Conservation (phyloP, 2,329 filamentous ascomycete genomes). For the Xylaria sp. region DNA sequence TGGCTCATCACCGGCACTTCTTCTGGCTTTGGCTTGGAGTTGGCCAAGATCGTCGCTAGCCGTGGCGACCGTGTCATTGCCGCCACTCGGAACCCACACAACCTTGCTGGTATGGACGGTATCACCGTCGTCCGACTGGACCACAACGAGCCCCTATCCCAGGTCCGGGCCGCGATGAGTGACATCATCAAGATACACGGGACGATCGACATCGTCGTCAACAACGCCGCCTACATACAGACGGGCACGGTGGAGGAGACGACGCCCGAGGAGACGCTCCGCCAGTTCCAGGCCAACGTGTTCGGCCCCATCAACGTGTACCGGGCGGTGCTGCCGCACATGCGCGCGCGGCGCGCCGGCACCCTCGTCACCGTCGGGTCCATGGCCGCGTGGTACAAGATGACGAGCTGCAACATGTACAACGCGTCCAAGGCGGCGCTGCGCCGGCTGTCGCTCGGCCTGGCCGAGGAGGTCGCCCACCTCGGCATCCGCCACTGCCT, state of each 20-base stretch:
- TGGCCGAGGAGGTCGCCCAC: slow-evolving; percentile 35
- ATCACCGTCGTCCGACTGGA: slow-evolving; percentile 43
- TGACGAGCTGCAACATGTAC: slow-evolving; percentile 37
- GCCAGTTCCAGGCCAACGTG: slow-evolving; percentile 41
- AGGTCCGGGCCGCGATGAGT: slow-evolving; percentile 41
- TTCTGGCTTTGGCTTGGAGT: slow-evolving; percentile 48
- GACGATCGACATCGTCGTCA: slow-evolving; percentile 48
- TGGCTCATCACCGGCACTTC: slow-evolving; percentile 56
- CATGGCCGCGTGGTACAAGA: slow-evolving; percentile 35
- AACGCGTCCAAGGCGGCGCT: slow-evolving; percentile 41
- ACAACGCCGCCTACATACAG: slow-evolving; percentile 49
- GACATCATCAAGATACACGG: slow-evolving; percentile 43
- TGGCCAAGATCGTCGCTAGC: slow-evolving; percentile 46
- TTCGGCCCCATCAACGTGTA: slow-evolving; percentile 42
- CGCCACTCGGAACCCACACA: slow-evolving; percentile 44
- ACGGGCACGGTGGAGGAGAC: slow-evolving; percentile 48
- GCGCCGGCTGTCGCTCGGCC: slow-evolving; percentile 26
- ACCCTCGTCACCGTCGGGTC: slow-evolving; percentile 42
- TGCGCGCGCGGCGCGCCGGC: slow-evolving; percentile 37
- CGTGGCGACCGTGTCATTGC: slow-evolving; percentile 52
- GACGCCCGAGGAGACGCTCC: slow-evolving; percentile 25
- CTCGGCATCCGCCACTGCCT: slow-evolving; percentile 40
- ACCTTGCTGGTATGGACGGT: slow-evolving; percentile 37
- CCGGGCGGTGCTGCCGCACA: slow-evolving; percentile 40
- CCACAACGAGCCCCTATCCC: slow-evolving; percentile 40